Conservation (phyloP, 768 basidiomycete species). For the Leccinellum rugosiceps region DNA sequence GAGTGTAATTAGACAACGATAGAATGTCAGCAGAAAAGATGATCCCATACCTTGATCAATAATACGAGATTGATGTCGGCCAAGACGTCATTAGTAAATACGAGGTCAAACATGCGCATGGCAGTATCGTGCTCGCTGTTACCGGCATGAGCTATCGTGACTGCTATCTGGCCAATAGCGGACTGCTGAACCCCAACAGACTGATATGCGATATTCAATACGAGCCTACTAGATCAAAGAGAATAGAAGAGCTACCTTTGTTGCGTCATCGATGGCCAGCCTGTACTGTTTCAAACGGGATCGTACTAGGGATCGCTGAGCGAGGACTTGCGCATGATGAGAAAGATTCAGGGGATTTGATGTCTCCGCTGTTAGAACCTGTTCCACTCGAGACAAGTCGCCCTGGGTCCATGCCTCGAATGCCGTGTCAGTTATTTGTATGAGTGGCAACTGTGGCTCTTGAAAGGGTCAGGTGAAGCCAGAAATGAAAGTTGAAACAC, state of each 20-base stretch:
- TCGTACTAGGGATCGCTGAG: neutral
- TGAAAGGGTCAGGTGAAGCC: neutral
- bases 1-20: neutral
- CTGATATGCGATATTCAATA: neutral
- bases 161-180: neutral
- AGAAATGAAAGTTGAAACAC: neutral
- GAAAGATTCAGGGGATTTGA: neutral
- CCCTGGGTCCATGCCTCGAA: neutral
- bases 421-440: neutral
- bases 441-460: neutral
- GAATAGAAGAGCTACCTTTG: neutral
- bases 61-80: neutral
- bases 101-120: neutral
- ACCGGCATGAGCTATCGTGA: neutral
- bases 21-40: neutral
- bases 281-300: neutral
- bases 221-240: neutral
- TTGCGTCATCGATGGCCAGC: neutral
- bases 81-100: neutral
- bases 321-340: neutral
- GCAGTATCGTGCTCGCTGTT: neutral
- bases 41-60: neutral
- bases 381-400: neutral
- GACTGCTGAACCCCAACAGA: neutral
- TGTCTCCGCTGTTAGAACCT: neutral